Evolutionary conservation across 208 protist genomes (phyloP), one percentile per base, ranked within the genome.

Genomic region (Entamoeba dispar): DNA sequence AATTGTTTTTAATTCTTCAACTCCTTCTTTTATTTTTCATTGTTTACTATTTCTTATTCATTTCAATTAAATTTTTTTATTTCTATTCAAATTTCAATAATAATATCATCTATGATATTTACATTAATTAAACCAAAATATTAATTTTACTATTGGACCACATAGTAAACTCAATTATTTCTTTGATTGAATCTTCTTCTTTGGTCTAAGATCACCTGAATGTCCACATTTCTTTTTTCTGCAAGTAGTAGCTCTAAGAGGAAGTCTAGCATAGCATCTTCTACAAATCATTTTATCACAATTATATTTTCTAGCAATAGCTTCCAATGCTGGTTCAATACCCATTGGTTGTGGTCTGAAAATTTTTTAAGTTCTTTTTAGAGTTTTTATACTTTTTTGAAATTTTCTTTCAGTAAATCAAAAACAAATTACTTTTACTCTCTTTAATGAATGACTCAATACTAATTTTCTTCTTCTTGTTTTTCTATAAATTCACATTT

Each of bases 221-320:
- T 99, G 98, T 92, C 98, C 98, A 95, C 98, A 99, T 96, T 98
- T 98, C 97, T 99, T 99, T 97, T 99, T 99, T 95, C 98, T 96
- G 97, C 98, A 99, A 97, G 99, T 99, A 52, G 95, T 97, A 69
- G 98, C 98, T 93, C 98, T 97, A 55, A 97, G 96, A 92, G 97
- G 98, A 52, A 99, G 97, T 94, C 98, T 97, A 93, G 98, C 98
- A 95, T 99, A 99, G 97, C 98, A 99, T 57, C 93, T 96, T 90
- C 94, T 57, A 50, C 94, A 94, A 51, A 94, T 93, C 73, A 92
- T 69, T 5, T 93, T 93, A 49, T 94, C 55, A 8, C 92, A 92
- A 14, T 99, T 99, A 97, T 97, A 98, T 96, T 98, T 98, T 93
- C 97, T 94, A 69, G 98, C 98, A 31, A 99, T 96, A 22, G 96